Conservation (phyloP, 2,329 filamentous ascomycete genomes). For the Sporothrix phasma region DNA sequence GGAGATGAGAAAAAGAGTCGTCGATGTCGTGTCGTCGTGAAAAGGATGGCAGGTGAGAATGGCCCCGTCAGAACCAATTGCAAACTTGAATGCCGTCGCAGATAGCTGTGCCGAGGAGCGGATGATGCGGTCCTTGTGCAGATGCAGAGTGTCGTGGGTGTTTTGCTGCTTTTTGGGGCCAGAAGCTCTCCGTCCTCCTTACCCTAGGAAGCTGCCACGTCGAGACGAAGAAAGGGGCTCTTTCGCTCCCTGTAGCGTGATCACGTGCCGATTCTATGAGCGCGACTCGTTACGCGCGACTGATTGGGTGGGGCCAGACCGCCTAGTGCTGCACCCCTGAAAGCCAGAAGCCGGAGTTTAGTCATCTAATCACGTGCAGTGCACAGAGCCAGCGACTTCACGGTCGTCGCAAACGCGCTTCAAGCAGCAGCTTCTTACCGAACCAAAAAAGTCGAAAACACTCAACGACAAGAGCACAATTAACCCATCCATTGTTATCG, state of each 20-base stretch:
- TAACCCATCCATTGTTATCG: not conserved
- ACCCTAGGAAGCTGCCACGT: slow-evolving; percentile 15
- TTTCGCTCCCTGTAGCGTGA: not conserved
- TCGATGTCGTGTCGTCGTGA: slow-evolving; percentile 7
- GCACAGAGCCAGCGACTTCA: not conserved
- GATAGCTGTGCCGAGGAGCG: not conserved
- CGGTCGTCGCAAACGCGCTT: slow-evolving; percentile 6
- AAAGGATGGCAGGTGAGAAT: not conserved
- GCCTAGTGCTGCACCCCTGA: slow-evolving; percentile 5
- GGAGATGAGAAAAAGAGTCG: not conserved
- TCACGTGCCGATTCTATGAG: slow-evolving; percentile 5
- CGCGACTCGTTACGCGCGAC: slow-evolving; percentile 9
- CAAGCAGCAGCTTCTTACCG: not conserved
- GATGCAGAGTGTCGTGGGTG: not conserved
- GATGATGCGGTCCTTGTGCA: not conserved
- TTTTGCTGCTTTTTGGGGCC: not conserved
- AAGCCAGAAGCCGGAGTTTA: not conserved
- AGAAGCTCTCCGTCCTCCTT: slow-evolving; percentile 11
- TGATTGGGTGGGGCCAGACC: slow-evolving; percentile 3
- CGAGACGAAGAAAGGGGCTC: slow-evolving; percentile 6
- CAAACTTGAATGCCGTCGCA: not conserved
- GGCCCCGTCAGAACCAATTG: not conserved
- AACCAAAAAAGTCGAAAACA: not conserved
- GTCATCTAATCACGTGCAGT: not conserved
- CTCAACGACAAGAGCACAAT: not conserved